Conservation (phyloP, 805 yeast genomes). For the Schwanniomyces pseudopolymorphus region DNA sequence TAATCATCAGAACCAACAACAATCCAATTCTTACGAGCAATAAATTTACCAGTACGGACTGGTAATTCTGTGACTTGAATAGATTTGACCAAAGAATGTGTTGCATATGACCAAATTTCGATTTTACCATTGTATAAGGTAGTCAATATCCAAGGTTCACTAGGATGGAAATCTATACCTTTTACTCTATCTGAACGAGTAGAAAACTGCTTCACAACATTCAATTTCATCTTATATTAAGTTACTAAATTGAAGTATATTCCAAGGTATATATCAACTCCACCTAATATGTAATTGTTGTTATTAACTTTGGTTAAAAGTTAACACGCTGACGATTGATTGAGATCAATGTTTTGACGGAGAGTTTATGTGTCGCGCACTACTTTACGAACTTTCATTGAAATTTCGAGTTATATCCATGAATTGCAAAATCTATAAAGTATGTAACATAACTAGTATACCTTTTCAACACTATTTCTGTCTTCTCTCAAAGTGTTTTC, state of each 20-base stretch:
- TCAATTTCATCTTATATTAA: slow-evolving; percentile 35
- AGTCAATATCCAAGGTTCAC: slow-evolving; percentile 94
- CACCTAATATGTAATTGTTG: background rate
- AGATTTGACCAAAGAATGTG: slow-evolving; percentile 77
- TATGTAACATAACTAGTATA: slow-evolving; percentile 15
- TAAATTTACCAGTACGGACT: slow-evolving; percentile 90
- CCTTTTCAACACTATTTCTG: slow-evolving; percentile 25
- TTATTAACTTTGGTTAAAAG: slow-evolving; percentile 1
- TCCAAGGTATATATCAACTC: background rate
- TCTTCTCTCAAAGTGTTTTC: slow-evolving; percentile 29
- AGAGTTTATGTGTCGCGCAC: slow-evolving; percentile 3
- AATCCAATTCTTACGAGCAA: slow-evolving; percentile 96
- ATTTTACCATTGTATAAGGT: slow-evolving; percentile 88
- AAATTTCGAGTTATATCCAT: no score
- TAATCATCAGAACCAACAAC: slow-evolving; percentile 96
- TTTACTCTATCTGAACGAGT: slow-evolving; percentile 95
- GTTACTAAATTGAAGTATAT: background rate
- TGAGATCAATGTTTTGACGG: slow-evolving; percentile 5
- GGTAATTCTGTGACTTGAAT: slow-evolving; percentile 96
- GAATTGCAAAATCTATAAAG: background rate
- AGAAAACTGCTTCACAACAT: slow-evolving; percentile 71
- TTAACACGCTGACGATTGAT: slow-evolving; percentile 11
- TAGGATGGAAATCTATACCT: slow-evolving; percentile 96
- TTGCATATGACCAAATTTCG: slow-evolving; percentile 93
- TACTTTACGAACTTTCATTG: background rate